Percentiles rank a stretch among this genome's conserved stretches.
Conservation (phyloP, 345 rosid species). For the Euphorbia tirucalli region DNA sequence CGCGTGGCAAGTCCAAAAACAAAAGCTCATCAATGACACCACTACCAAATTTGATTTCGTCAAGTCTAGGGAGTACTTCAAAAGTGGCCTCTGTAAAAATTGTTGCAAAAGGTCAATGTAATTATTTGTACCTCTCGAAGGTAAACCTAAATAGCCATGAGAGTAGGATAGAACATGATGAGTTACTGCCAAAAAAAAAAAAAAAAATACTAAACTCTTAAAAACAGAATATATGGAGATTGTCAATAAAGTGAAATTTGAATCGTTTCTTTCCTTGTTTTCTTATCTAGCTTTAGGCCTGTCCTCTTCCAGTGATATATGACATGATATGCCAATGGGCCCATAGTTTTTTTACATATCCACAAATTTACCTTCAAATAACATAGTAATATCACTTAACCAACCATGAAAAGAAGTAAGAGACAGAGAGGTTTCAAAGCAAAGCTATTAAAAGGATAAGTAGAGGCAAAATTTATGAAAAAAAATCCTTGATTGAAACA, state of each 20-base stretch:
- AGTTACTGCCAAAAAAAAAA: neutral
- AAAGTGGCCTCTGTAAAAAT: constrained; percentile 84
- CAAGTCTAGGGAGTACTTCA: constrained; percentile 91
- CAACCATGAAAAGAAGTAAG: neutral
- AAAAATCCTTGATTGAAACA: neutral
- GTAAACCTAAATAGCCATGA: neutral
- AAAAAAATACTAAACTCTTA: neutral
- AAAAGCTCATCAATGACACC: constrained; percentile 95
- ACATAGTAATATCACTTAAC: neutral
- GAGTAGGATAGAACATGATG: neutral
- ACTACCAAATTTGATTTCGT: constrained; percentile 93
- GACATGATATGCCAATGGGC: neutral
- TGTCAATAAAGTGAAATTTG: neutral
- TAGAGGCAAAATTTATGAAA: neutral
- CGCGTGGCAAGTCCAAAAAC: constrained; percentile 82
- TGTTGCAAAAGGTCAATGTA: neutral
- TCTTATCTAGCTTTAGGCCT: neutral
- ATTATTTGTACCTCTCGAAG: constrained; percentile 6
- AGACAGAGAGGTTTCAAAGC: neutral
- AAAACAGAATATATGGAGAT: neutral
- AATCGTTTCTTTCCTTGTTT: neutral
- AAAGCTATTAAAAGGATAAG: neutral
- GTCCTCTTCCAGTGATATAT: neutral
- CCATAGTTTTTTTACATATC: neutral
- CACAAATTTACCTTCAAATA: neutral